phyloP scores from a whole-genome alignment of 2,329 filamentous ascomycete genomes.

The Ceratocystis ficicola region DNA sequence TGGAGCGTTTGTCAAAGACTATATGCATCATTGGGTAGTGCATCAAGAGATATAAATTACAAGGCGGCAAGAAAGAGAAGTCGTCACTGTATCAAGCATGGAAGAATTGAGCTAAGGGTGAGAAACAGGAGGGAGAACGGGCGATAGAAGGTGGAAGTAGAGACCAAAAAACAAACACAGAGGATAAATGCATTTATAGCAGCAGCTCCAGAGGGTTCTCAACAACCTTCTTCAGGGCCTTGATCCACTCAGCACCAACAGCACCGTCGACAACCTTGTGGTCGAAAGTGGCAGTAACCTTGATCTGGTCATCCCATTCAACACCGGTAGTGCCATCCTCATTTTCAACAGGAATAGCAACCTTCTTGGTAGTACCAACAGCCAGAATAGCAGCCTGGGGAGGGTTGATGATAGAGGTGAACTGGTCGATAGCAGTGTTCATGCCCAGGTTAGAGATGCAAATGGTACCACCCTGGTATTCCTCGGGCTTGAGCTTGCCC shows the following conservation, averaged over 20 bases:
- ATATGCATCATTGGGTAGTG: slow-evolving; percentile 10
- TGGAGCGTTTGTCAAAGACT: neutral
- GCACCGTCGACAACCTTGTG: slow-evolving; percentile 98
- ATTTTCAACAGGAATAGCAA: slow-evolving; percentile 71
- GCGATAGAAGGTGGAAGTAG: neutral
- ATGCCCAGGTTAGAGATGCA: slow-evolving; percentile 99
- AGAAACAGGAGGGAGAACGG: neutral
- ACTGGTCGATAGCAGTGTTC: slow-evolving; percentile 91
- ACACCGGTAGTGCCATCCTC: slow-evolving; percentile 65
- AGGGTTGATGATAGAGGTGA: slow-evolving; percentile 98
- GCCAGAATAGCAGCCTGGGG: slow-evolving; percentile 92
- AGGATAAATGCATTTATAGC: slow-evolving; percentile 45
- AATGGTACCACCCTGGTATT: slow-evolving; percentile 98
- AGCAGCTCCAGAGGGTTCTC: slow-evolving; percentile 95
- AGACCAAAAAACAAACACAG: neutral
- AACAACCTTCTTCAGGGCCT: slow-evolving; percentile 90
- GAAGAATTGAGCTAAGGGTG: neutral
- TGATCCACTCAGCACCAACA: slow-evolving; percentile 91
- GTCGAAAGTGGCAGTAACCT: slow-evolving; percentile 90
- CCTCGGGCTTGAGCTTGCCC: slow-evolving; percentile 97
- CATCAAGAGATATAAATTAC: slow-evolving; percentile 17
- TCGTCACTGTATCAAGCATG: slow-evolving; percentile 19
- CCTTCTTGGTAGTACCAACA: slow-evolving; percentile 90
- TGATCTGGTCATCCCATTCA: slow-evolving; percentile 95
- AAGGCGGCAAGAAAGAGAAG: slow-evolving; percentile 18